Conservation (phyloP, 352 stramenopile genomes). For the Phytophthora nicotianae region DNA sequence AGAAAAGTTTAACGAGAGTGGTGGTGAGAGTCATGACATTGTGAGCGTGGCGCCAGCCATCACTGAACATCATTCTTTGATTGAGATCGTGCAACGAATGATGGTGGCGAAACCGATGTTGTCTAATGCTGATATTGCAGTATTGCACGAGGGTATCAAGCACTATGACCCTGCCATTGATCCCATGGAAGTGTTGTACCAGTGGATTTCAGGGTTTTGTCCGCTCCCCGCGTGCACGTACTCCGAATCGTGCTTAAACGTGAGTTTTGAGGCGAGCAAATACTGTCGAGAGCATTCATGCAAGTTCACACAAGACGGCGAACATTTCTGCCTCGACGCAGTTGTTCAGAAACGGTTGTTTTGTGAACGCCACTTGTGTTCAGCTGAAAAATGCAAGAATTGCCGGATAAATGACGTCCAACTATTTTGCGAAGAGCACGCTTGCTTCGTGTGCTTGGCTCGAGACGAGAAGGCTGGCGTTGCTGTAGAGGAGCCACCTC, state of each 20-base stretch:
- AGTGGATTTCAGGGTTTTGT: conserved; percentile 60
- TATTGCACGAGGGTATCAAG: conserved; percentile 52
- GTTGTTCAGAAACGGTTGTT: conserved; percentile 41
- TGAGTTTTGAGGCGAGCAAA: conserved; percentile 31
- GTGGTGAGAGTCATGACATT: neutral
- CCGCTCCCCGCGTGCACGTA: conserved; percentile 50
- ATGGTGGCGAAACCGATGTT: conserved; percentile 26
- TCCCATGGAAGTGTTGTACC: conserved; percentile 59
- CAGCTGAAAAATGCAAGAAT: conserved; percentile 41
- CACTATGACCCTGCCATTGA: conserved; percentile 66
- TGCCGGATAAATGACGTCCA: conserved; percentile 35
- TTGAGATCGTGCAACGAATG: conserved; percentile 6
- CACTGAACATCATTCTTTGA: too few relatives aligned
- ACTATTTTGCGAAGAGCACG: conserved; percentile 53
- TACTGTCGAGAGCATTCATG: conserved; percentile 48
- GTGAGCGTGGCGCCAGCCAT: neutral
- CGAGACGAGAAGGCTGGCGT: conserved; percentile 13
- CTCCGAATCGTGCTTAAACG: conserved; percentile 35
- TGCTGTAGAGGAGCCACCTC: conserved; percentile 48
- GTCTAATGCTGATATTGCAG: conserved; percentile 34
- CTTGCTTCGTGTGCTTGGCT: conserved; percentile 63
- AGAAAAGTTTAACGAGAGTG: conserved; percentile 11
- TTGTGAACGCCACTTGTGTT: conserved; percentile 56
- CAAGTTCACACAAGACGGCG: conserved; percentile 27
- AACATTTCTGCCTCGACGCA: conserved; percentile 31